Conservation (phyloP, 2,329 filamentous ascomycete genomes). For the Periconia sp. region DNA sequence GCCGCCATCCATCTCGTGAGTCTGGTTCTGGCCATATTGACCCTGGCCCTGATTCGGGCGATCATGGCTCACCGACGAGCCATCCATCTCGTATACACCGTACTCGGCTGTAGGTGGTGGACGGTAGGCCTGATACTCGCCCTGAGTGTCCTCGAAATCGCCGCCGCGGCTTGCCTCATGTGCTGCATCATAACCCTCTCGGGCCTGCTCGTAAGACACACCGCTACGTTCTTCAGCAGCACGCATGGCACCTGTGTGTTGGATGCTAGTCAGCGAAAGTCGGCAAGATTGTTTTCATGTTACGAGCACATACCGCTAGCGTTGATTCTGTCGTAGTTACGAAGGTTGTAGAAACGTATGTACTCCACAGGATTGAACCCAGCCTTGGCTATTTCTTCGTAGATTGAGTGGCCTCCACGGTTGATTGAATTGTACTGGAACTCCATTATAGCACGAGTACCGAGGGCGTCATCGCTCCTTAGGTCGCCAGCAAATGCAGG, state of each 20-base stretch:
- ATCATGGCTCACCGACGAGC: conserved; percentile 18
- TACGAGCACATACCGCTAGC: too few species aligned
- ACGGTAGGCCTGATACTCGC: conserved; percentile 40
- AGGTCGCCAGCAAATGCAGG: conserved; percentile 85
- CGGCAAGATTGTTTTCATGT: neutral
- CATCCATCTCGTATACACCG: conserved; percentile 44
- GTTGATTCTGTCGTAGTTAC: conserved; percentile 86
- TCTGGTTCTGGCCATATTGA: conserved; percentile 19
- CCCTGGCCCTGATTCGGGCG: conserved; percentile 11
- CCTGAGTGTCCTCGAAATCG: conserved; percentile 35
- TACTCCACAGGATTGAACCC: conserved; percentile 75
- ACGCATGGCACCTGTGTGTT: conserved; percentile 57
- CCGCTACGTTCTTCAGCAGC: conserved; percentile 67
- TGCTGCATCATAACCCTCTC: conserved; percentile 66
- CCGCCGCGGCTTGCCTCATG: conserved; percentile 46
- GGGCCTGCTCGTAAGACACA: conserved; percentile 70
- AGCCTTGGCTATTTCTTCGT: conserved; percentile 69
- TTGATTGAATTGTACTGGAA: conserved; percentile 84
- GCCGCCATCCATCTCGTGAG: conserved; percentile 5
- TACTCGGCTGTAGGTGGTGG: conserved; percentile 43
- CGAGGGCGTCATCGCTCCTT: conserved; percentile 72
- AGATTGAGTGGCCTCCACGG: conserved; percentile 77
- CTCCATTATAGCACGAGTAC: conserved; percentile 86
- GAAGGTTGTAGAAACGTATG: conserved; percentile 83
- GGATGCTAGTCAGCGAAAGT: neutral